Evolutionary conservation across 495 filamentous ascomycete genomes (phyloP), one percentile per base, ranked within the genome.

Genomic region (Penicillium silybi): DNA sequence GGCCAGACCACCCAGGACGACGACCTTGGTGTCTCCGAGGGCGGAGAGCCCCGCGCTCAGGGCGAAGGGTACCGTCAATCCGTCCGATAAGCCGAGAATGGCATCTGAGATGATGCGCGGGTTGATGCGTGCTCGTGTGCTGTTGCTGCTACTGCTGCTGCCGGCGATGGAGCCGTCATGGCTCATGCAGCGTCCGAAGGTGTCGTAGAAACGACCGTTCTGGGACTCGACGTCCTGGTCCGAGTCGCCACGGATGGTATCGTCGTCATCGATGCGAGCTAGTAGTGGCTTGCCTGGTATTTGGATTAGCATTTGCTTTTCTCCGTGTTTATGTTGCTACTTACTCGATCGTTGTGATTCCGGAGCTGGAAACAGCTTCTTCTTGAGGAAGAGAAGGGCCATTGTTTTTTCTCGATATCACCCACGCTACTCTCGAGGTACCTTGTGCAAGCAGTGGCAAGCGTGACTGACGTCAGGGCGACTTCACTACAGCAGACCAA

Each of bases 61-160:
- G 6, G 80, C 80, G 49, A 83, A 83, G 15, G 80, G 80, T 0
- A 83, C 80, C 0, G 79, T 82, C 52, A 83, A 64, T 3, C 80
- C 80, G 54, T 83, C 80, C 1, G 80, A 80, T n/a, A 80, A 67
- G 15, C 80, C 85, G 46, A 83, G 76, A 20, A 79, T 82, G 10
- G 80, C 79, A 63, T 81, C 78, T 0, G 79, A 80, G 18, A 83
- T 67, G 35, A 81, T 75, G n/a, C 78, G 67, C 6, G 78, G 69
- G 59, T 78, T 68, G 46, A 78, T 71, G 34, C 72, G 67, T 18
- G 64, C 64, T 15, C 73, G 72, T 0, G 63, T 52, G 41, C 65
- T 68, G 57, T 52, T 60, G 45, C 50, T 57, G 47, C 59, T 70
- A 20, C 26, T 55, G 57, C 54, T 61, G 45, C 51, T 58, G 44